Conservation (phyloP, 2,329 filamentous ascomycete species). For the Paraconiothyrium brasiliense region DNA sequence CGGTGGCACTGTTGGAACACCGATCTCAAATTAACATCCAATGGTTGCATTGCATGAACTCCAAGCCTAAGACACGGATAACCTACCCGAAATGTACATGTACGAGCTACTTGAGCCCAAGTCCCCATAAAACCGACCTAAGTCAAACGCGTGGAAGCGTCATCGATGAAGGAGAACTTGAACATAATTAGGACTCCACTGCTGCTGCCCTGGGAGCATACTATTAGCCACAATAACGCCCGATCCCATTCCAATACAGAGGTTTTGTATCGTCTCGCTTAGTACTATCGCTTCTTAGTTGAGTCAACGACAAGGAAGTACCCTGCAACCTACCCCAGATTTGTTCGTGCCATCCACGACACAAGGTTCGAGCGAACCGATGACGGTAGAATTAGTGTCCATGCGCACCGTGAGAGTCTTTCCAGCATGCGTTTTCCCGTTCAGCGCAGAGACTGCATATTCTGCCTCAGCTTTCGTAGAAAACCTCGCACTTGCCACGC, state of each 20-base stretch:
- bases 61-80: neutral
- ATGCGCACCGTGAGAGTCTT: conserved; percentile 45
- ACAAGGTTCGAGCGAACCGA: conserved; percentile 41
- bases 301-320: neutral
- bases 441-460: conserved; percentile 37
- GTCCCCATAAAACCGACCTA: neutral
- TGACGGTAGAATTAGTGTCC: conserved; percentile 45
- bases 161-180: neutral
- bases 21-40: neutral
- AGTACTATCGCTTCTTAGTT: conserved; percentile 28
- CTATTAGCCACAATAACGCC: neutral
- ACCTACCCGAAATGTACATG: neutral
- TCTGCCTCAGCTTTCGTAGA: conserved; percentile 42
- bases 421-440: conserved; percentile 40
- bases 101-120: neutral
- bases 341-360: conserved; percentile 42
- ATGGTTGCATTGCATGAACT: neutral
- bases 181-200: neutral
- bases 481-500: conserved; percentile 45
- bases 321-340: conserved; percentile 28
- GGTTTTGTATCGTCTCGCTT: conserved; percentile 9
- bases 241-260: neutral
- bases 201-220: neutral
- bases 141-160: neutral
- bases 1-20: neutral